Evolutionary conservation across 2,329 filamentous ascomycete species (phyloP), one percentile per base, ranked within the genome.

Genomic region (Clarireedia monteithiana): DNA sequence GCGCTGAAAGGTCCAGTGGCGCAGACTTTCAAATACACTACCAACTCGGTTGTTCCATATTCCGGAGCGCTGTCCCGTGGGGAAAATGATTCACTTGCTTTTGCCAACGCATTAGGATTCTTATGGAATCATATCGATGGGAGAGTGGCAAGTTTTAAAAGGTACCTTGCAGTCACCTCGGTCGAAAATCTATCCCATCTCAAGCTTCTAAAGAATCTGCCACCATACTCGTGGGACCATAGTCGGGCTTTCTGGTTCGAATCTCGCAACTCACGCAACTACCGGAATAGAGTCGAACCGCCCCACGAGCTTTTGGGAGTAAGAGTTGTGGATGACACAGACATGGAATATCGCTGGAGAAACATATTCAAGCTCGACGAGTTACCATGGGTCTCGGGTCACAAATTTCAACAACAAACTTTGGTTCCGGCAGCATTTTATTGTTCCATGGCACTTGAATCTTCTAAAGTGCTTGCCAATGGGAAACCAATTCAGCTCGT

Each of bases 141-240:
- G 2, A 36, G 23, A 9, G 36, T 9, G 38, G 24, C 6, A 27
- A 50, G 17, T 26, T 53, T 62, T 9, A 23, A 42, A 6, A 39
- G 39, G 6, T 57, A 46, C 24, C 44, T 44, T n/a, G 34, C 53
- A 6, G 17, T 45, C 20, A 7, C 59, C 6, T 15, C 17, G 10
- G 36, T 30, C 1, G 26, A 40, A 2, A 27, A 12, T 14, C 17
- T 52, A 15, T 26, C 57, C 6, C 53, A 54, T 9, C 50, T 36
- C 4, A 49, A 24, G 6, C n/a, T 52, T 17, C 15, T 81, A 3
- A 62, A 68, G 1, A 71, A 78, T 53, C 63, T 82, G 9, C 79
- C 79, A 1, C 68, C 72, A 0, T 82, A 82, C 56, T 71, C 75
- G 1, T 82, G 77, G 76, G 77, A 81, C 24, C 78, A 80, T 55